A percentile compares a stretch with the other conserved stretches of the same genome.
Evolutionary conservation across 192 early-diverging fungal genomes (phyloP).

Genomic region (Backusella liffmaniae): DNA sequence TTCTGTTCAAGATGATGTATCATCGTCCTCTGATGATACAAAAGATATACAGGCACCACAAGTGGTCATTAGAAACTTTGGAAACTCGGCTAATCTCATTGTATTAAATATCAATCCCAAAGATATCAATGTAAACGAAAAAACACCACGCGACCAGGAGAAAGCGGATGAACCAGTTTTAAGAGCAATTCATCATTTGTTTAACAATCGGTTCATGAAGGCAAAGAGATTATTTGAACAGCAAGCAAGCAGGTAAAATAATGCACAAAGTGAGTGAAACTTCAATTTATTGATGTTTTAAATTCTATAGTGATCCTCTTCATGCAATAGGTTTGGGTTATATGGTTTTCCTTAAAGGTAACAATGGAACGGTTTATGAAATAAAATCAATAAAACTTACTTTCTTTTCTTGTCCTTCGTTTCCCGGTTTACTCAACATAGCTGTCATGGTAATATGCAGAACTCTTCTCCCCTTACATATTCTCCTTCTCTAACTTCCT

Average conservation of each 20-base stretch:
- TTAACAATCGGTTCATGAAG: constrained; percentile 36
- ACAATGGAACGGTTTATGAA: not conserved
- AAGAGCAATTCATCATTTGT: constrained; percentile 23
- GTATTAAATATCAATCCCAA: constrained; percentile 10
- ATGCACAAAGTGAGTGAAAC: no score
- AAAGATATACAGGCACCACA: not conserved
- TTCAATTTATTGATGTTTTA: not conserved
- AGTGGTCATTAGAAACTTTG: not conserved
- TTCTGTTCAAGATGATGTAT: not conserved
- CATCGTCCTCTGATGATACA: not conserved
- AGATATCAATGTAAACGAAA: constrained; percentile 14
- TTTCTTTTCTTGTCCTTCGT: not conserved
- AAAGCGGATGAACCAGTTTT: constrained; percentile 23
- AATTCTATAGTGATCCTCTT: constrained; percentile 40
- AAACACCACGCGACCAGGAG: constrained; percentile 32
- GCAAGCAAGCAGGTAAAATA: constrained; percentile 18
- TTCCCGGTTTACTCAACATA: not conserved
- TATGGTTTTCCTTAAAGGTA: constrained; percentile 56
- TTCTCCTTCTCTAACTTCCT: constrained; percentile 37
- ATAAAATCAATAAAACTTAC: not conserved
- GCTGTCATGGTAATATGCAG: not conserved
- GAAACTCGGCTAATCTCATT: constrained; percentile 12
- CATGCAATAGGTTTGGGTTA: constrained; percentile 49
- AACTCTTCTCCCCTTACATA: constrained; percentile 26
- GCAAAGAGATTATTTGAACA: constrained; percentile 24